Percentiles rank a stretch among this genome's conserved stretches.
Evolutionary conservation across 2,329 filamentous ascomycete species (phyloP).

Genomic region (Epicoccum sorghinum): DNA sequence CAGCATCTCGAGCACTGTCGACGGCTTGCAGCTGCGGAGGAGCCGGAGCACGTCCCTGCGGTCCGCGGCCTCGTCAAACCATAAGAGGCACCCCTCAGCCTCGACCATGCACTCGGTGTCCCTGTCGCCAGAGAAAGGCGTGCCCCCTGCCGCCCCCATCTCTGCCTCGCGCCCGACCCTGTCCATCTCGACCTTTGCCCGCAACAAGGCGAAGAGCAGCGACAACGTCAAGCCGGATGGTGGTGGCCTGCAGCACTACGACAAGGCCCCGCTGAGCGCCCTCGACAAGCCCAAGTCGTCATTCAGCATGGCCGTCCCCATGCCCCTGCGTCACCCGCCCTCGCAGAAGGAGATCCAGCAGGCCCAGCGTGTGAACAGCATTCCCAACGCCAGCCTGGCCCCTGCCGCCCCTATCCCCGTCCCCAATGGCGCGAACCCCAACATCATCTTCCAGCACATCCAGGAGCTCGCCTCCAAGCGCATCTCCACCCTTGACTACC

Average conservation of each 20-base stretch:
- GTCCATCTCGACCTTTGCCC: conserved; percentile 47
- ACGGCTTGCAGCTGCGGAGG: conserved; percentile 47
- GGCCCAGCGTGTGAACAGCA: conserved; percentile 19
- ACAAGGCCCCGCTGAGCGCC: conserved; percentile 41
- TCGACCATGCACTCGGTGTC: conserved; percentile 40
- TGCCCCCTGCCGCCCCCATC: conserved; percentile 22
- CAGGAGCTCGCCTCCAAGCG: conserved; percentile 89
- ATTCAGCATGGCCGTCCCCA: conserved; percentile 38
- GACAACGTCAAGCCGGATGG: conserved; percentile 40
- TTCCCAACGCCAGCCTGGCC: conserved; percentile 29
- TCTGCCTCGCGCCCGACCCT: conserved; percentile 42
- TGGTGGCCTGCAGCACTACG: conserved; percentile 24
- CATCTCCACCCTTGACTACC: conserved; percentile 91
- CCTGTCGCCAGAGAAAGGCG: conserved; percentile 43
- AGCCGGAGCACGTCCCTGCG: conserved; percentile 51
- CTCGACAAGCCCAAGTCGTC: conserved; percentile 45
- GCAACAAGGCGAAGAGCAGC: conserved; percentile 44
- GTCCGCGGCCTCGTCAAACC: conserved; percentile 42
- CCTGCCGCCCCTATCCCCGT: conserved; percentile 34
- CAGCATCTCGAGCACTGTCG: conserved; percentile 44
- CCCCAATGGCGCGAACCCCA: conserved; percentile 54
- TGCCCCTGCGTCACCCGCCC: conserved; percentile 34
- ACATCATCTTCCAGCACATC: conserved; percentile 68
- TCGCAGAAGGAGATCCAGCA: conserved; percentile 37
- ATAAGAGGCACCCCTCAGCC: conserved; percentile 43